Conservation (phyloP, 2,329 filamentous ascomycete species). For the Parastagonospora avenae region DNA sequence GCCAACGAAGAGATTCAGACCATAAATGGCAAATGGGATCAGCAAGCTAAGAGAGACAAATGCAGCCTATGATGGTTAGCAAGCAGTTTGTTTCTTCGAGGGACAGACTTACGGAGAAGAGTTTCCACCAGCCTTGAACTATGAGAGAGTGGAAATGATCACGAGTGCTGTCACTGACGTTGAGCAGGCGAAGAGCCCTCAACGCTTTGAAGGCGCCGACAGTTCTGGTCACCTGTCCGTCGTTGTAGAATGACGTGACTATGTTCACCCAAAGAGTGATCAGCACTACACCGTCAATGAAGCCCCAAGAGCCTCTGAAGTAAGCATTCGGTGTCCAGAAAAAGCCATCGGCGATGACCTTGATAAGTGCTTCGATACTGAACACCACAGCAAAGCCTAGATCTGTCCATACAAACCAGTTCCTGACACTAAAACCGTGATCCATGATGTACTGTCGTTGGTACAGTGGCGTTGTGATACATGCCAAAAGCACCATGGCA, state of each 20-base stretch:
- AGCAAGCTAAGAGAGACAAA: constrained; percentile 93
- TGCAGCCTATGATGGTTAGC: constrained; percentile 62
- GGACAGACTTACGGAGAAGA: constrained; percentile 70
- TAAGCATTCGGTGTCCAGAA: constrained; percentile 98
- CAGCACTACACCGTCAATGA: constrained; percentile 90
- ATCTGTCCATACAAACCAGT: constrained; percentile 97
- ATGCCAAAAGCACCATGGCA: constrained; percentile 96
- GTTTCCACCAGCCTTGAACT: constrained; percentile 91
- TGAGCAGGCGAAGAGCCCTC: constrained; percentile 86
- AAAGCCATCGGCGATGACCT: constrained; percentile 92
- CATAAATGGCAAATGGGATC: constrained; percentile 96
- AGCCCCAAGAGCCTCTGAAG: constrained; percentile 93
- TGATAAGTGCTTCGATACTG: constrained; percentile 83
- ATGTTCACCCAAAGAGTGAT: constrained; percentile 97
- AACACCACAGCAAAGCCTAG: constrained; percentile 88
- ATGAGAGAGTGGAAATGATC: constrained; percentile 98
- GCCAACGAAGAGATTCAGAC: constrained; percentile 89
- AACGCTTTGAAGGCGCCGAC: constrained; percentile 97
- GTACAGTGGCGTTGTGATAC: constrained; percentile 91
- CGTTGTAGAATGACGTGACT: constrained; percentile 76
- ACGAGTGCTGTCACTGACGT: constrained; percentile 92
- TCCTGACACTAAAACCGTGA: constrained; percentile 65
- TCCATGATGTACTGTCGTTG: constrained; percentile 81
- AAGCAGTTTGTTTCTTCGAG: background rate
- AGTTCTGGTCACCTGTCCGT: constrained; percentile 84